Conservation (phyloP, 2,329 filamentous ascomycete genomes). For the Podosphaera leucotricha region DNA sequence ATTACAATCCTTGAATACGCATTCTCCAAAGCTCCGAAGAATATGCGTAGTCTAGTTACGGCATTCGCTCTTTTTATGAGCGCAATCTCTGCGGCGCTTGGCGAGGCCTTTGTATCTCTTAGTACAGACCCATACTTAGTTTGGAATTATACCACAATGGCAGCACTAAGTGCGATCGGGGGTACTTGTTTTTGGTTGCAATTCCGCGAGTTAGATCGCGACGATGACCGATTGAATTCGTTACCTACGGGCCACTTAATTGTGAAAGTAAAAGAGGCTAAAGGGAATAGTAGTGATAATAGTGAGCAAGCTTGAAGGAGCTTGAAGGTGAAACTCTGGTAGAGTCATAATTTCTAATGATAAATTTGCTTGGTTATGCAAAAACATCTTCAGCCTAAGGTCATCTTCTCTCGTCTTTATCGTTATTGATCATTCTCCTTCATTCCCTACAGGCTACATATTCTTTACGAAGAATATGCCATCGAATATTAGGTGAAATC, state of each 20-base stretch:
- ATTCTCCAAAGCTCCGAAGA: conserved; percentile 53
- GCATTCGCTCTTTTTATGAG: conserved; percentile 47
- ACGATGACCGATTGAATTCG: conserved; percentile 28
- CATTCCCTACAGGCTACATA: too few species aligned
- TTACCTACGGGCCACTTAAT: background rate
- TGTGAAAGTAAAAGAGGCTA: background rate
- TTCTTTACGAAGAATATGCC: too few species aligned
- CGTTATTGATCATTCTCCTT: too few species aligned
- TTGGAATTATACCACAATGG: conserved; percentile 47
- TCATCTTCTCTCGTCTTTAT: too few species aligned
- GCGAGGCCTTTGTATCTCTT: conserved; percentile 41
- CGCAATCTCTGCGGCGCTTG: conserved; percentile 44
- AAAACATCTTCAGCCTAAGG: background rate
- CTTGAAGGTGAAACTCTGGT: too few species aligned
- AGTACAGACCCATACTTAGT: conserved; percentile 40
- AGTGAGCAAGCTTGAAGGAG: background rate
- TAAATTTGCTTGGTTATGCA: background rate
- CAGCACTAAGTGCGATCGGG: conserved; percentile 36
- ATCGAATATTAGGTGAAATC: too few species aligned
- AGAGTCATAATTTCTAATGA: background rate
- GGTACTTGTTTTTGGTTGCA: conserved; percentile 44
- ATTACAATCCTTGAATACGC: conserved; percentile 50
- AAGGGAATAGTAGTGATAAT: background rate
- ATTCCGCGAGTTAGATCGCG: conserved; percentile 37
- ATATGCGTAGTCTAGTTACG: conserved; percentile 59